Percentiles rank a stretch among this genome's conserved stretches.
These are phyloP conservation scores for Saccharomyces kudriavzevii DNA, from an alignment of 805 yeast species.

Conservation along the genomic window DNA sequence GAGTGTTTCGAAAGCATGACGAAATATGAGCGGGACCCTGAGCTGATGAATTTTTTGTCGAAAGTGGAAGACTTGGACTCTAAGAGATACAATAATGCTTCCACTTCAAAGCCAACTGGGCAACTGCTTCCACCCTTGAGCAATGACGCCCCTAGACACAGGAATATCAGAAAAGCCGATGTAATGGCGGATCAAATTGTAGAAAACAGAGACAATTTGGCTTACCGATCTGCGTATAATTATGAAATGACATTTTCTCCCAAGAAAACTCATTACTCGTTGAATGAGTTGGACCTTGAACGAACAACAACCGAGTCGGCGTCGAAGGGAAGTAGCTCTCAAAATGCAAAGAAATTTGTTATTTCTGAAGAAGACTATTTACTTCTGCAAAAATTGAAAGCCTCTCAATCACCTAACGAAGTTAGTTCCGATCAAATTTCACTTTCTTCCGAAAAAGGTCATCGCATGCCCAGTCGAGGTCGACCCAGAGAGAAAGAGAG, in stretches of 20 bases:
- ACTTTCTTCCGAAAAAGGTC: not conserved
- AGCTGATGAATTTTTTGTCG: slow-evolving; percentile 19
- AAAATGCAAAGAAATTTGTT: slow-evolving; percentile 7
- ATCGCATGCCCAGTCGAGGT: not conserved
- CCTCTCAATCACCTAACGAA: not conserved
- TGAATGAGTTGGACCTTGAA: slow-evolving; percentile 6
- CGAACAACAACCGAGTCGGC: not conserved
- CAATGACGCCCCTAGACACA: not conserved
- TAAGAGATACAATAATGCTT: slow-evolving; percentile 1
- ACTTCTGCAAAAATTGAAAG: slow-evolving; percentile 18
- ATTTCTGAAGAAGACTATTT: slow-evolving; percentile 27
- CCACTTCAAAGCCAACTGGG: not conserved
- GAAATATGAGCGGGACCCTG: slow-evolving; percentile 9
- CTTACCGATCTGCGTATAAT: slow-evolving; percentile 26
- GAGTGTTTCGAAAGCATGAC: not conserved
- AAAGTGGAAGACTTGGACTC: slow-evolving; percentile 24
- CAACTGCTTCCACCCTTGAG: not conserved
- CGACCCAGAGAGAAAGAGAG: not conserved
- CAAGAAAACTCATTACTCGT: slow-evolving; percentile 7
- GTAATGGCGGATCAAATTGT: not conserved
- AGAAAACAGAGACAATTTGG: slow-evolving; percentile 5
- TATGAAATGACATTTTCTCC: slow-evolving; percentile 27
- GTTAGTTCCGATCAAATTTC: not conserved
- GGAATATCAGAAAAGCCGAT: not conserved
- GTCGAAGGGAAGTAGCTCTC: not conserved